phyloP scores from a whole-genome alignment of 768 basidiomycete species.

The Xerocomus spinulosus region DNA sequence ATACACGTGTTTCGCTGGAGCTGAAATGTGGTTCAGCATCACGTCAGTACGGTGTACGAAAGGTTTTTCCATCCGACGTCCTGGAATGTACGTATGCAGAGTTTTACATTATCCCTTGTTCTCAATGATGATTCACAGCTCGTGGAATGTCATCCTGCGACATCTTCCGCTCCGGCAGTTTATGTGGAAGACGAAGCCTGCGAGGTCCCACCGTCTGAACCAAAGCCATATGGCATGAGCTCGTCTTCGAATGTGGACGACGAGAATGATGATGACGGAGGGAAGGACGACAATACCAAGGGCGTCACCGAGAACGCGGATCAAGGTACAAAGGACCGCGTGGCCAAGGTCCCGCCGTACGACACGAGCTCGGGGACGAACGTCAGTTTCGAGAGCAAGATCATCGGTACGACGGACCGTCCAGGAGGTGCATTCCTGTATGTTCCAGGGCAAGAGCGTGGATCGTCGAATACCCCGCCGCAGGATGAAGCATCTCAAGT shows the following conservation, averaged over 20 bases:
- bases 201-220: slow-evolving; percentile 1
- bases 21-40: slow-evolving; percentile 3
- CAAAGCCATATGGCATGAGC: slow-evolving; percentile 5
- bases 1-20: neutral
- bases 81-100: slow-evolving; percentile 15
- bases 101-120: too few relatives aligned
- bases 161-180: slow-evolving; percentile 16
- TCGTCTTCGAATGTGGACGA: slow-evolving; percentile 14
- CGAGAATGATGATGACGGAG: neutral
- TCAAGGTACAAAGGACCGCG: neutral
- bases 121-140: slow-evolving; percentile 1
- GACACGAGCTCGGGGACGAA: slow-evolving; percentile 2
- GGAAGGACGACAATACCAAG: neutral
- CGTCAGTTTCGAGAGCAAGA: slow-evolving; percentile 10
- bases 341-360: slow-evolving; percentile 11
- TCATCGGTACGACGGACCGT: slow-evolving; percentile 15
- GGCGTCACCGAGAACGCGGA: neutral
- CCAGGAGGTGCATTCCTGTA: slow-evolving; percentile 10
- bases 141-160: slow-evolving; percentile 18
- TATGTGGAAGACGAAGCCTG: slow-evolving; percentile 17
- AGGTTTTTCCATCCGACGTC: slow-evolving; percentile 20
- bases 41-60: slow-evolving; percentile 22
- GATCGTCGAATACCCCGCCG: neutral
- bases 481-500: neutral
- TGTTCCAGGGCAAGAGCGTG: neutral